Percentiles rank a stretch among this genome's conserved stretches.
Evolutionary conservation across 257 asterid genomes (phyloP).

Genomic region (Solanum etuberosum): DNA sequence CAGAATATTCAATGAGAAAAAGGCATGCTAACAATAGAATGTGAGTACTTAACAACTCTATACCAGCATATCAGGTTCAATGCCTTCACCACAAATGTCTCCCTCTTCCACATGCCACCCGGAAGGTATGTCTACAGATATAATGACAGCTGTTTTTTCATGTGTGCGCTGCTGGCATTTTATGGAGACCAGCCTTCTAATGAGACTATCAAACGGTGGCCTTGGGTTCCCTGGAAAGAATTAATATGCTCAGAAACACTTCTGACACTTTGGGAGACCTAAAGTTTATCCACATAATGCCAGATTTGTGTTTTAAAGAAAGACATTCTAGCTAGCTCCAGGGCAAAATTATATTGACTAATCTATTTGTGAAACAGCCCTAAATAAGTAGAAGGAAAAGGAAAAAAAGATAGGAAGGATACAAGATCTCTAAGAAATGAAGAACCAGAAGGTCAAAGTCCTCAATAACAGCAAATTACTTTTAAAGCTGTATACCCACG

Average conservation of each 20-base stretch:
- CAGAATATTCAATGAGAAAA: not conserved
- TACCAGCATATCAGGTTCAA: slow-evolving; percentile 33
- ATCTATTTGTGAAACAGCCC: not conserved
- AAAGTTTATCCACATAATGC: not conserved
- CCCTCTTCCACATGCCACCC: slow-evolving; percentile 33
- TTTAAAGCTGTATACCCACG: not conserved
- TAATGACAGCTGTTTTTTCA: slow-evolving; percentile 8
- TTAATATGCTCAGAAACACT: not conserved
- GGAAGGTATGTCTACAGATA: slow-evolving; percentile 26
- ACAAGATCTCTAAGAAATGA: not conserved
- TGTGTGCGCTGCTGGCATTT: not conserved
- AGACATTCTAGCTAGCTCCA: not conserved
- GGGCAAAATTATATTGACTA: not conserved
- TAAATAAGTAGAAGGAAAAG: not conserved
- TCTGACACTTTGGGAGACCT: not conserved
- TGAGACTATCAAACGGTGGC: slow-evolving; percentile 18
- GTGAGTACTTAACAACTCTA: not conserved
- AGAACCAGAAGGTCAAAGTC: not conserved
- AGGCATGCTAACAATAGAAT: not conserved
- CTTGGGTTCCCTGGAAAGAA: slow-evolving; percentile 14
- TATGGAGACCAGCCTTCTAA: slow-evolving; percentile 5
- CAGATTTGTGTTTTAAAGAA: not conserved
- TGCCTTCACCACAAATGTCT: slow-evolving; percentile 12
- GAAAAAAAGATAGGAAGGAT: not conserved
- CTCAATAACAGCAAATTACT: not conserved